Base-by-base conservation (phyloP, 495 filamentous ascomycete species). In the Aspergillus asperescens region DNA sequence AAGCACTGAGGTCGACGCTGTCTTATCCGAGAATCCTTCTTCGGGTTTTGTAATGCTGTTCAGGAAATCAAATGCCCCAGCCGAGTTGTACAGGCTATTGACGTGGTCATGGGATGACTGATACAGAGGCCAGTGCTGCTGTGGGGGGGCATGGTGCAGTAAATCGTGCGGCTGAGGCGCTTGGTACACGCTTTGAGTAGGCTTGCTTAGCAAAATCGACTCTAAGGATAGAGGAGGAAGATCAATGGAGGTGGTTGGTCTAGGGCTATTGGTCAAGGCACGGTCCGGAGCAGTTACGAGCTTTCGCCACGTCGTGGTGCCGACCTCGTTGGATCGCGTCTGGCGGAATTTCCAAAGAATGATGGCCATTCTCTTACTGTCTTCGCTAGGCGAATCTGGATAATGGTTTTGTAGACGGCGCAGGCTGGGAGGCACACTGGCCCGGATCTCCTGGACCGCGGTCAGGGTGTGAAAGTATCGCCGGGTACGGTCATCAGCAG, bases 341-440 rank as follows among this genome's bases (percentile, higher is more conserved):
- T 76, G 70, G 7, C 69, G 72, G 57, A 81, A 81, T 41, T 74
- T 78, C 78, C 78, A 81, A 9, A 78, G 63, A 9, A 81, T 52
- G 40, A 80, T 67, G 3, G 77, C 76, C 61, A 79, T 71, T 18
- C 73, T 62, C 55, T 73, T 70, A 45, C 66, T 69, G 25, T 73
- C 65, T 10, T 69, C 66, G 15, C 55, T 56, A 7, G 61, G 47
- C 19, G 66, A 55, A 13, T 50, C 52, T 12, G 65, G 59, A 50
- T 65, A 68, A 28, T 64, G 66, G 39, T 51, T 70, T 2, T 67
- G 61, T 8, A 69, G 48, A 0, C 65, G 64, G 6, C 66, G 63
- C 23, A 65, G 62, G 43, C 52, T 69, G 22, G 65, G 54, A 12
- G 67, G 57, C 10, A 22, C 48, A 0, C 59, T 59, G 15, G 74